These are phyloP conservation scores for Termitomyces sp. DNA, from an alignment of 768 basidiomycete species.

Conservation along the genomic window DNA sequence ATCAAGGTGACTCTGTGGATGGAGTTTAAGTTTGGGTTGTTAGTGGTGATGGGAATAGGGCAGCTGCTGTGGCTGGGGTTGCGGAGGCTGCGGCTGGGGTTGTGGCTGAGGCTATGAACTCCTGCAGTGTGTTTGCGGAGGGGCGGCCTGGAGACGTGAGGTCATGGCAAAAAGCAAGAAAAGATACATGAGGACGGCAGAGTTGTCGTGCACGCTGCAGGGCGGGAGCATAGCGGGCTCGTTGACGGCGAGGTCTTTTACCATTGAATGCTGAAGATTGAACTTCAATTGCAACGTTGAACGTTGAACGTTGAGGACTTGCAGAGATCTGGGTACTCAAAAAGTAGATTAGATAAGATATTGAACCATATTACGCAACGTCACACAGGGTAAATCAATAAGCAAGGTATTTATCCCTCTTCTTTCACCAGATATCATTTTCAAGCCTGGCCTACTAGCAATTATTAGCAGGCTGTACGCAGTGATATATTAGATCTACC, in stretches of 20 bases:
- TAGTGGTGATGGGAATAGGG: conserved; percentile 12
- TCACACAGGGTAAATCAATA: too few species aligned
- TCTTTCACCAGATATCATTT: too few species aligned
- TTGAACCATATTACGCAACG: too few species aligned
- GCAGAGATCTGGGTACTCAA: conserved; percentile 57
- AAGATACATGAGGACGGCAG: conserved; percentile 57
- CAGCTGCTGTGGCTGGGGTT: not conserved
- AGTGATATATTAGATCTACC: too few species aligned
- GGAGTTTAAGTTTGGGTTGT: conserved; percentile 30
- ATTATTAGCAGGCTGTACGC: too few species aligned
- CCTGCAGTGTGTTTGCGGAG: not conserved
- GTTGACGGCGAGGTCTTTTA: conserved; percentile 83
- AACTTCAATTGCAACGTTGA: too few species aligned
- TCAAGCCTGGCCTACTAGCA: too few species aligned
- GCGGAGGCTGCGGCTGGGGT: not conserved
- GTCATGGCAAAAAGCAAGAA: not conserved
- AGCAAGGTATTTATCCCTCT: too few species aligned
- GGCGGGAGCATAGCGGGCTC: conserved; percentile 40
- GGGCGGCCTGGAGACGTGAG: conserved; percentile 2
- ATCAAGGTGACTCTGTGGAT: too few species aligned
- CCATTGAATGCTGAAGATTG: conserved; percentile 86
- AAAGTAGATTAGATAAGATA: too few species aligned
- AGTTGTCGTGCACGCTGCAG: conserved; percentile 75
- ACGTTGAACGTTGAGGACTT: too few species aligned
- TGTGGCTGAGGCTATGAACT: conserved; percentile 11